phyloP scores from a whole-genome alignment of 768 basidiomycete species.

The Rhodotorula paludigena region DNA sequence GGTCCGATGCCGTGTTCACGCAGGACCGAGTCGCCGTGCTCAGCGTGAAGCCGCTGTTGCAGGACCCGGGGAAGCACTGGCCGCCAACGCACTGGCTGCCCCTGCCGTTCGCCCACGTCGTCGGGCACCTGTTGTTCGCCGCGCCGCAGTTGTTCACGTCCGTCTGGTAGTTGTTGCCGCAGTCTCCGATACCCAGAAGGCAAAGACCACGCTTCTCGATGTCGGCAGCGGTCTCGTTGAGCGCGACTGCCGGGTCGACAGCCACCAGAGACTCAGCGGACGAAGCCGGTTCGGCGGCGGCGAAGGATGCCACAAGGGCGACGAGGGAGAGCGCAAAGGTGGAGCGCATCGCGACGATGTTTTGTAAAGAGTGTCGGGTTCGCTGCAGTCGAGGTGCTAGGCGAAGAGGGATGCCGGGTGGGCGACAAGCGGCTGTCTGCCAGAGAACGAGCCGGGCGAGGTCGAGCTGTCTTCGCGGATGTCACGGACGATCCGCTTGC shows the following conservation, averaged over 20 bases:
- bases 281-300: background rate
- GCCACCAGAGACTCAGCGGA: background rate
- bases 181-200: constrained; percentile 16
- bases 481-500: background rate
- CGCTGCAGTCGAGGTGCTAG: constrained; percentile 2
- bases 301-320: background rate
- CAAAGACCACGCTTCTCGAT: constrained; percentile 20
- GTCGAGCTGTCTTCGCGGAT: background rate
- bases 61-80: constrained; percentile 7
- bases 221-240: background rate
- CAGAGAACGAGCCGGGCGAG: background rate
- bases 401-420: background rate
- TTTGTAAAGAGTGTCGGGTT: background rate
- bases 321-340: background rate
- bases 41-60: constrained; percentile 8
- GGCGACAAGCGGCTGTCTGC: background rate
- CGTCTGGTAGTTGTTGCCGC: constrained; percentile 10
- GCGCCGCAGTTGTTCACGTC: constrained; percentile 35
- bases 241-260: background rate
- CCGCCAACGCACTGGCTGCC: constrained; percentile 8
- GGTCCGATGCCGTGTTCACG: background rate
- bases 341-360: background rate
- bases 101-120: constrained; percentile 2
- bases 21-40: constrained; percentile 3
- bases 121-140: constrained; percentile 12